Conservation (phyloP, 176 grass and related monocot species). For the Raddia guianensis region DNA sequence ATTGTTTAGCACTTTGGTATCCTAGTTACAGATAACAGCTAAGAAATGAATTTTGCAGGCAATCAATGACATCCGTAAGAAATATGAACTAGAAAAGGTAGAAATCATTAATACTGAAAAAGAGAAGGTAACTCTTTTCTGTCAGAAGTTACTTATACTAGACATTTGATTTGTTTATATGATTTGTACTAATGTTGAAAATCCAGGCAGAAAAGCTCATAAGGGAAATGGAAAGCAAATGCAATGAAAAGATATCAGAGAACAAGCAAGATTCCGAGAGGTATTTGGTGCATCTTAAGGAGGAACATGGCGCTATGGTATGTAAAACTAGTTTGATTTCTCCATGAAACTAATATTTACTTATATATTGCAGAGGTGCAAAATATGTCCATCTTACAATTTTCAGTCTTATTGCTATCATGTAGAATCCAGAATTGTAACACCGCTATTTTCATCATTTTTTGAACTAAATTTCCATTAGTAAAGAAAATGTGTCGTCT, state of each 20-base stretch:
- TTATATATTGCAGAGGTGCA: background rate
- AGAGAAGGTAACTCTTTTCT: conserved; percentile 59
- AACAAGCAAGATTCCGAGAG: conserved; percentile 69
- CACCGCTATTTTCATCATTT: background rate
- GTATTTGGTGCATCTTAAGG: conserved; percentile 60
- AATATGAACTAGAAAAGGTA: conserved; percentile 87
- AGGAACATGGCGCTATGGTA: conserved; percentile 74
- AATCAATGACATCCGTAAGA: conserved; percentile 89
- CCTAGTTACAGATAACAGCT: conserved; percentile 20
- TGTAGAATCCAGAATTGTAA: conserved; percentile 21
- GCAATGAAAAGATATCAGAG: conserved; percentile 69
- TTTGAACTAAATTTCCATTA: background rate
- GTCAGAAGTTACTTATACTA: conserved; percentile 23
- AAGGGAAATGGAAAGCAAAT: conserved; percentile 81
- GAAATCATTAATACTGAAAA: conserved; percentile 85
- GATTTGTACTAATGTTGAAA: conserved; percentile 40
- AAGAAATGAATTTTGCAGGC: conserved; percentile 62
- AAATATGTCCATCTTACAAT: conserved; percentile 4
- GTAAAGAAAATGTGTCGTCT: background rate
- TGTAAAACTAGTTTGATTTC: conserved; percentile 39
- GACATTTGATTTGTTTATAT: conserved; percentile 23
- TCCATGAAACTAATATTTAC: conserved; percentile 11
- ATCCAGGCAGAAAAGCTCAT: conserved; percentile 79
- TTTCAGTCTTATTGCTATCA: conserved; percentile 15
- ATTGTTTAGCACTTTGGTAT: conserved; percentile 11